phyloP scores from a whole-genome alignment of 768 basidiomycete genomes.

The Termitomyces sp. region DNA sequence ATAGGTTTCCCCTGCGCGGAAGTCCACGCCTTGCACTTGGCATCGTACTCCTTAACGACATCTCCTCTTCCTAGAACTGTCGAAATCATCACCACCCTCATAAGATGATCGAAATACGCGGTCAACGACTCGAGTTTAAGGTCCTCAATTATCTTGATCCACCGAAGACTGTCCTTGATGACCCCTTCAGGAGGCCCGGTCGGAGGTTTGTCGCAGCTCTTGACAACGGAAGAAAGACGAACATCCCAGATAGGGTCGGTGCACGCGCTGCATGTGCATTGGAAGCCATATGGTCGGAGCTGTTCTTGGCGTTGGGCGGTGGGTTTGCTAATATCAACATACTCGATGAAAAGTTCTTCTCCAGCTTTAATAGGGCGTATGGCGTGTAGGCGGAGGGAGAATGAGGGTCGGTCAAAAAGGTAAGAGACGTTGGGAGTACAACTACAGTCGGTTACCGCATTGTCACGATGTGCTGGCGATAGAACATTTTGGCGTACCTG shows the following conservation, averaged over 20 bases:
- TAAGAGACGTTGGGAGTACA: not conserved
- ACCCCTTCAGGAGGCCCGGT: not conserved
- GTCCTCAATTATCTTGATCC: not conserved
- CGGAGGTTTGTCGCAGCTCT: not conserved
- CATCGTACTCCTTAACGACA: not conserved
- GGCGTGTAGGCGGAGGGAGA: not conserved
- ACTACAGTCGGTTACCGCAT: too few species aligned
- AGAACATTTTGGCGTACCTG: not conserved
- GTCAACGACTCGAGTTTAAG: not conserved
- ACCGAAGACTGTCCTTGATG: not conserved
- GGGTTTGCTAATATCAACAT: not conserved
- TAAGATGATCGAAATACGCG: not conserved
- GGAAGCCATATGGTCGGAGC: constrained; percentile 1
- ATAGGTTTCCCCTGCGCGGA: not conserved
- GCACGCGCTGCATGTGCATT: not conserved
- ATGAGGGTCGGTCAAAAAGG: not conserved
- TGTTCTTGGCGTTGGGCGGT: not conserved
- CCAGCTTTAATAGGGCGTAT: constrained; percentile 1
- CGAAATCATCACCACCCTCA: not conserved
- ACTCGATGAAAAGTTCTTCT: not conserved
- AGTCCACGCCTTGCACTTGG: not conserved
- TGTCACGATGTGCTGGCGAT: too few species aligned
- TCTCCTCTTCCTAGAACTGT: not conserved
- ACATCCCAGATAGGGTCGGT: not conserved
- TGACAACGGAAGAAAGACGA: not conserved